Evolutionary conservation across 768 basidiomycete species (phyloP), one percentile per base, ranked within the genome.

Genomic region (Tulasnella sp.): DNA sequence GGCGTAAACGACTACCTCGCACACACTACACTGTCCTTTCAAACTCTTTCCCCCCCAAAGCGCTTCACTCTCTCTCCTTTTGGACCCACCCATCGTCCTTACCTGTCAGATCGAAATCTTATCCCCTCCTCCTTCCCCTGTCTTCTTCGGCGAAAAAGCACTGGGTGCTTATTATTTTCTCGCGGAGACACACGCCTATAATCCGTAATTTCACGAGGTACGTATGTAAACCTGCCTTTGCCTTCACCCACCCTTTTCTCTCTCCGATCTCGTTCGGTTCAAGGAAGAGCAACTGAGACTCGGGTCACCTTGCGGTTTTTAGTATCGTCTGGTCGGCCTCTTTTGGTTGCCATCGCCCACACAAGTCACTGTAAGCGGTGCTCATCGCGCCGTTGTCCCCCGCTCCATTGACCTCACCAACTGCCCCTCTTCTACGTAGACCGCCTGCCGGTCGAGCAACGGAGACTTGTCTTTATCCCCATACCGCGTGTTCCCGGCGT

Each of bases 171-270:
- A 6, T 69, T 69, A 31, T 69, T 37, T 69, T 69, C 64, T 69
- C 64, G 64, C 64, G 64, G 31, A 34, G 64, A 69, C 64, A 69
- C 64, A 69, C 64, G 64, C 64, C 64, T 69, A 28, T 69, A 69
- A 69, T 69, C 64, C 64, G 64, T 69, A 69, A 69, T 69, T 69
- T 69, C 64, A 69, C 64, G 34, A 69, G 64, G 64, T 37, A 69
- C 64, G 64, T 69, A 69, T 69, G 64, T 69, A 69, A 69, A 69
- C 64, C 64, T 69, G 64, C 64, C 31, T 69, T 69, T 37, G 24
- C n/a, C 64, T 34, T 69, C 31, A 31, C 28, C 28, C 64, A 69
- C 31, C 64, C 64, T 28, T 69, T 69, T 69, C 64, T 69, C 64
- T 69, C 34, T 69, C 64, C 34, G 31, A 31, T 37, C 64, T 69